Conservation (phyloP, 1,284 basidiomycete genomes). For the Ganoderma leucocontextum region DNA sequence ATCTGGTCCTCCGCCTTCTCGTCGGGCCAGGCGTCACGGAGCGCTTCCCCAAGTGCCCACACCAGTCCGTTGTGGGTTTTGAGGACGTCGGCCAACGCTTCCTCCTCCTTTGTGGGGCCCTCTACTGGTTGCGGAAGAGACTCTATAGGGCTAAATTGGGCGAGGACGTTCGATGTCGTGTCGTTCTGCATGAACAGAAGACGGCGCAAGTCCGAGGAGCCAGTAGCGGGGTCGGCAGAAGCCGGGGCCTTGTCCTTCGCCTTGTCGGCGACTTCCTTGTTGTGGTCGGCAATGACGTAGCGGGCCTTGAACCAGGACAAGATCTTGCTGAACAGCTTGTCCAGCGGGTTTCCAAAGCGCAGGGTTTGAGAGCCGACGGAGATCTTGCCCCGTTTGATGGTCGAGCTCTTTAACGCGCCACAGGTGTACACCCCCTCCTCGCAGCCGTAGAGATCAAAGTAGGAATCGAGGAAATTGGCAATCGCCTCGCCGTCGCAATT, state of each 20-base stretch:
- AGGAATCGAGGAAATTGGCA: constrained; percentile 12
- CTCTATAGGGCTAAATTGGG: neutral
- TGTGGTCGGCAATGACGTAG: constrained; percentile 2
- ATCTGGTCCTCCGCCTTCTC: neutral
- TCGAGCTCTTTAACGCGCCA: neutral
- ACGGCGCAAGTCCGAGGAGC: neutral
- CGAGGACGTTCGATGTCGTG: neutral
- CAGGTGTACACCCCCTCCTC: neutral
- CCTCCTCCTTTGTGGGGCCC: neutral
- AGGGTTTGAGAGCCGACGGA: neutral
- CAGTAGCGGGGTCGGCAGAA: neutral
- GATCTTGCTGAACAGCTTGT: constrained; percentile 1
- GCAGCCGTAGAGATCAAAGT: constrained; percentile 17
- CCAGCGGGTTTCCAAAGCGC: constrained; percentile 7
- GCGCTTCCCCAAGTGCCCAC: neutral
- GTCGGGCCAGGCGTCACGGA: neutral
- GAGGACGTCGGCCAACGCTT: neutral
- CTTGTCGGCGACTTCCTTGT: neutral
- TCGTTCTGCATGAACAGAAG: too few relatives aligned
- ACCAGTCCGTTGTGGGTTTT: neutral
- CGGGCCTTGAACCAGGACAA: constrained; percentile 16
- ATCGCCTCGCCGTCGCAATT: constrained; percentile 3
- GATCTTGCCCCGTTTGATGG: neutral
- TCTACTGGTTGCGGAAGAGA: neutral
- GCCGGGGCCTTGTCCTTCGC: neutral